Conservation (phyloP, 805 yeast species). For the Cephaloascus albidus region DNA sequence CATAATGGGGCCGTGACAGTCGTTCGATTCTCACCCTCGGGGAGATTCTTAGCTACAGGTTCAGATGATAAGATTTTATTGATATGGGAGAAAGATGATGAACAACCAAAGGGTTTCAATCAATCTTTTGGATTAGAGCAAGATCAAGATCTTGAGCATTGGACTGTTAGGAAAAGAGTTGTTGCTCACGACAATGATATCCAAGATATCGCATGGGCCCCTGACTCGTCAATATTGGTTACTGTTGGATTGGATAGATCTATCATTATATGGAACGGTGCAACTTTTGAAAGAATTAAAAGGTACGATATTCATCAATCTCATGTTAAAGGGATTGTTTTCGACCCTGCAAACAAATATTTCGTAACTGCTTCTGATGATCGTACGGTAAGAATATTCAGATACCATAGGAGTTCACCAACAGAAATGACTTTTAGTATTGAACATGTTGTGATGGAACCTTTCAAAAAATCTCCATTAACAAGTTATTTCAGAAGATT, state of each 20-base stretch:
- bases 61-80: constrained; percentile 88
- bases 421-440: constrained; percentile 74
- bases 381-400: constrained; percentile 77
- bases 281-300: constrained; percentile 82
- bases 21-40: constrained; percentile 87
- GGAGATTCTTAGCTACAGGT: constrained; percentile 86
- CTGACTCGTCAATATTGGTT: constrained; percentile 82
- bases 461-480: constrained; percentile 82
- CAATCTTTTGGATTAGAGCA: too few relatives aligned
- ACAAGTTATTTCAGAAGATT: constrained; percentile 82
- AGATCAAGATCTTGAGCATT: constrained; percentile 72
- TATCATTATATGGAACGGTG: constrained; percentile 88
- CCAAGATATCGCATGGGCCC: constrained; percentile 97
- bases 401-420: constrained; percentile 67
- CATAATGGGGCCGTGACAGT: constrained; percentile 97
- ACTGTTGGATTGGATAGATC: constrained; percentile 93
- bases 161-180: constrained; percentile 87
- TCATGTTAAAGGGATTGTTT: constrained; percentile 92
- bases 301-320: constrained; percentile 90
- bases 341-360: constrained; percentile 96
- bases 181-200: constrained; percentile 98
- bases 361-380: constrained; percentile 97
- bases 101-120: constrained; percentile 49
- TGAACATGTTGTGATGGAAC: constrained; percentile 75
- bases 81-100: constrained; percentile 90